These are phyloP conservation scores for Colletotrichum viniferum DNA, from an alignment of 2,329 filamentous ascomycete genomes.

Conservation along the genomic window DNA sequence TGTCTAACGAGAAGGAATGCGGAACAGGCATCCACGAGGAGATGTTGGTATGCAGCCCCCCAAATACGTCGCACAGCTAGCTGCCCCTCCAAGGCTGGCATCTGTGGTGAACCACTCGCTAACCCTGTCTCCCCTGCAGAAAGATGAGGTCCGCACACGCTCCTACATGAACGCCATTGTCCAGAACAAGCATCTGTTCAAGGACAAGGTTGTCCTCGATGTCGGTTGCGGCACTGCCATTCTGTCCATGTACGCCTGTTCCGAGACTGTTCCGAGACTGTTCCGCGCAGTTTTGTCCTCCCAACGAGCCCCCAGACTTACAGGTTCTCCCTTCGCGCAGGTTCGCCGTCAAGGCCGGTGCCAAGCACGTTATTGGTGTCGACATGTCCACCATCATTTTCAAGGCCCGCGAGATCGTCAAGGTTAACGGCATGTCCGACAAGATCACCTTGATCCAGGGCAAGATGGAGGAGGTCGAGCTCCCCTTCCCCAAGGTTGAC, in stretches of 20 bases:
- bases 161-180: constrained; percentile 98
- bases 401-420: constrained; percentile 95
- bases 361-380: constrained; percentile 97
- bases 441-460: constrained; percentile 98
- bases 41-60: constrained; percentile 78
- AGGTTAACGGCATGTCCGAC: constrained; percentile 86
- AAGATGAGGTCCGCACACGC: constrained; percentile 96
- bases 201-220: constrained; percentile 85
- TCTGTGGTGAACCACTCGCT: not conserved
- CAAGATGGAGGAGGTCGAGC: constrained; percentile 98
- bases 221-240: constrained; percentile 98
- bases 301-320: not conserved
- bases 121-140: constrained; percentile 55
- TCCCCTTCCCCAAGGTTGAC: constrained; percentile 94
- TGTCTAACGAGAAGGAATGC: constrained; percentile 4
- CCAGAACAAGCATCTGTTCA: constrained; percentile 94
- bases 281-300: not conserved
- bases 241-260: constrained; percentile 83
- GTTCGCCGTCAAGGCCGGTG: constrained; percentile 95
- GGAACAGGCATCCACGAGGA: constrained; percentile 88
- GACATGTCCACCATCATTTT: constrained; percentile 99
- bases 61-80: constrained; percentile 9
- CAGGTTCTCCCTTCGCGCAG: constrained; percentile 47
- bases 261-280: not conserved
- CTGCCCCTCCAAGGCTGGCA: not conserved